phyloP scores from a whole-genome alignment of 768 basidiomycete genomes.

The Lactifluus volemus region DNA sequence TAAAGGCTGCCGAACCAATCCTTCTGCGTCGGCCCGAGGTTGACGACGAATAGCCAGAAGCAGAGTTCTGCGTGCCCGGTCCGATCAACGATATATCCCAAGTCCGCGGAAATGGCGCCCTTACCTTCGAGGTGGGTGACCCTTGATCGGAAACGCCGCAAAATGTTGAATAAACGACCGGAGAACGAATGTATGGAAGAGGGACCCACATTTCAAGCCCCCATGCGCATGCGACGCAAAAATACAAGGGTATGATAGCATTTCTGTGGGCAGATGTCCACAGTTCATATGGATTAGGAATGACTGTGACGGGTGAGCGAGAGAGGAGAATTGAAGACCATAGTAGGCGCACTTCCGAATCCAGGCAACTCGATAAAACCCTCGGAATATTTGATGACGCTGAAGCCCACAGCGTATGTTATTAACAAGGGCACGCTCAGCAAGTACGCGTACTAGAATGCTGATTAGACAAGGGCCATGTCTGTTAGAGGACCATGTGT shows the following conservation, averaged over 20 bases:
- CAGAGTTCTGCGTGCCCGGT: conserved; percentile 50
- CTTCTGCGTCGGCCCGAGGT: conserved; percentile 43
- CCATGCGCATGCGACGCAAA: conserved; percentile 63
- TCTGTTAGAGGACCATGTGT: background rate
- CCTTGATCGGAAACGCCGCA: conserved; percentile 29
- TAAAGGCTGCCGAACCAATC: conserved; percentile 73
- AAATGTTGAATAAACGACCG: background rate
- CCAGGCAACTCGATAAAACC: conserved; percentile 44
- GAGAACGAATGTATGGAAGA: background rate
- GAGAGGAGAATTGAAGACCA: background rate
- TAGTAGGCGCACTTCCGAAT: conserved; percentile 34
- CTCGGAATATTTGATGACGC: conserved; percentile 64
- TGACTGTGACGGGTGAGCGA: conserved; percentile 33
- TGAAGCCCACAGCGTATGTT: conserved; percentile 53
- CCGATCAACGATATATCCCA: background rate
- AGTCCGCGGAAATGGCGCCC: background rate
- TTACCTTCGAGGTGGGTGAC: conserved; percentile 74
- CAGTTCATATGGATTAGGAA: conserved; percentile 52
- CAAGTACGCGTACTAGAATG: conserved; percentile 60
- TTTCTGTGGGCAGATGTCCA: conserved; percentile 43
- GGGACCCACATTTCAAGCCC: conserved; percentile 59
- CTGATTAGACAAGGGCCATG: background rate
- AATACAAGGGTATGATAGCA: conserved; percentile 56
- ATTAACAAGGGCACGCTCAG: conserved; percentile 52
- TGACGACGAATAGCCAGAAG: conserved; percentile 82